These are phyloP conservation scores for Cenchrus fungigraminus DNA, from an alignment of 176 grass and related monocot genomes.

Conservation along the genomic window DNA sequence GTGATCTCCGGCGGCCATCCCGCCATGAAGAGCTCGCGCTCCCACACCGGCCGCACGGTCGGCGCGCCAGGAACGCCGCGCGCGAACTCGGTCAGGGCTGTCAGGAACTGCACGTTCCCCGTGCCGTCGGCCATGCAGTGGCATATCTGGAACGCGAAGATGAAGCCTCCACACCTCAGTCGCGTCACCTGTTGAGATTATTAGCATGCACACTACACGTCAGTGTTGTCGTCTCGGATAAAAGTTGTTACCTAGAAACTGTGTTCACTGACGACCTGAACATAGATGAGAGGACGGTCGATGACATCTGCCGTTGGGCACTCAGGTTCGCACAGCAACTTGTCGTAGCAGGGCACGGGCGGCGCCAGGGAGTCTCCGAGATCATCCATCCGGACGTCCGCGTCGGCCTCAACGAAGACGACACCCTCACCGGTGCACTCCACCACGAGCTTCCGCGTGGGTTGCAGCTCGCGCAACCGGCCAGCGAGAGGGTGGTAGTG, in stretches of 20 bases:
- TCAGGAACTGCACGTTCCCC: no score
- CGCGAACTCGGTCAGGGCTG: no score
- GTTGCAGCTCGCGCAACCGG: constrained; percentile 29
- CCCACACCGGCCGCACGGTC: no score
- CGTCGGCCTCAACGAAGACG: constrained; percentile 52
- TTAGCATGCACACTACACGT: no score
- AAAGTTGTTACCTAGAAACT: no score
- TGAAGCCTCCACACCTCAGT: no score
- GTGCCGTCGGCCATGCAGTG: no score
- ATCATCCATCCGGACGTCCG: constrained; percentile 27
- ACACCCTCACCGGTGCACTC: constrained; percentile 55
- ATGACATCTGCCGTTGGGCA: constrained; percentile 5
- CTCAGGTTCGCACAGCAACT: constrained; percentile 39
- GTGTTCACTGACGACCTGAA: not conserved
- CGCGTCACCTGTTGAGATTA: no score
- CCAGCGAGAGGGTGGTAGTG: constrained; percentile 52
- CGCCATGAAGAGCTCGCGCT: not conserved
- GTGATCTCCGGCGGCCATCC: constrained; percentile 4
- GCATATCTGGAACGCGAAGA: no score
- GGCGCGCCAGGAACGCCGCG: no score
- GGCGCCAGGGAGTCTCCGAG: constrained; percentile 6
- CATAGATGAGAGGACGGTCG: constrained; percentile 33
- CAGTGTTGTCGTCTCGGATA: no score
- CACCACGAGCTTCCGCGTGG: constrained; percentile 37
- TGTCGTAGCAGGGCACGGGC: constrained; percentile 33